Base-by-base conservation (phyloP, 139 green algal genomes). In the Chlamydomonas sp. region DNA sequence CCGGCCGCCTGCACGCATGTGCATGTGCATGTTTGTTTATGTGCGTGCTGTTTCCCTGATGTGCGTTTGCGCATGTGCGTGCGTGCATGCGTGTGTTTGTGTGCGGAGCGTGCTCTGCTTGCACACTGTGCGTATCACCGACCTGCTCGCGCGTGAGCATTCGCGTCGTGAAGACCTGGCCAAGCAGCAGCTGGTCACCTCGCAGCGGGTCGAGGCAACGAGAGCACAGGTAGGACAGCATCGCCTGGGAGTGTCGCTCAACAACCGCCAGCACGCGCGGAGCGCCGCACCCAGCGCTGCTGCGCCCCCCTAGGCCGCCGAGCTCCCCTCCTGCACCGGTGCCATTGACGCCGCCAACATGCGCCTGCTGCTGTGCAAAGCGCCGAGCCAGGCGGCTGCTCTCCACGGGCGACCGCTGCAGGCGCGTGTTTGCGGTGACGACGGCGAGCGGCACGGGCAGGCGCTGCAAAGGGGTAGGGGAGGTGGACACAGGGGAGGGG, bases 171-270 rank as follows among this genome's bases (percentile, higher is more conserved):
- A 38, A 29, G 24, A 73, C 64, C 57, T 74, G 72, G n/a, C 35
- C 69, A 34, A 82, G 57, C 47, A 77, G 29, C 72, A 82, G 76
- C 43, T 69, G 43, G 65, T 82, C 76, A 1, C 76, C 76, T 0
- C 76, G 24, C 59, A 71, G 60, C 22, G 67, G 67, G 54, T 79
- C 62, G n/a, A 81, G 39, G 50, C 62, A 63, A 35, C 48, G 20
- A 3, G 5, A 37, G 66, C 71, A 76, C 43, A 79, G 24, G 54
- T 67, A 76, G 31, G 36, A 39, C 48, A 79, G 35, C 49, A 74
- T 73, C 35, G 67, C 39, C 22, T 67, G 64, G 3, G 68, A 38
- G 33, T 76, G 72, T 24, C 36, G 6, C 67, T 82, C 76, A 35
- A 76, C 76, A 3, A 79, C 5, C 0, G 72, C 76, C 67, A 81